Evolutionary conservation across 148 eudicot species (phyloP).

Genomic region (Spergularia bocconei): DNA sequence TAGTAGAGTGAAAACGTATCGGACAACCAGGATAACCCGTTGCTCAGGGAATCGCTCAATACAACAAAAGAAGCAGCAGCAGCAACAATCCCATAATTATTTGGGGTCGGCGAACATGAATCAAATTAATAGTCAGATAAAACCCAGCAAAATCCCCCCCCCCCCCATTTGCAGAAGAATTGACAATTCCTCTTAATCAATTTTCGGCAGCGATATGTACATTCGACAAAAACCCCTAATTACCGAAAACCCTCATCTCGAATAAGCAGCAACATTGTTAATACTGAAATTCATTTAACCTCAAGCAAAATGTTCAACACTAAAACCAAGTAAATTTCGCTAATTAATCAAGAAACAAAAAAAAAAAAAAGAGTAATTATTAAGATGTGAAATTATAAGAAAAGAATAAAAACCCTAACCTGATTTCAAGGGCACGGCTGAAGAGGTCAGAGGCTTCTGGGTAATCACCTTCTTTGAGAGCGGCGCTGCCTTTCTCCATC

Average conservation of each 20-base stretch:
- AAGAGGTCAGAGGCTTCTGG: conserved; percentile 74
- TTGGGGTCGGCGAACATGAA: too few species aligned
- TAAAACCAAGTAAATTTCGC: neutral
- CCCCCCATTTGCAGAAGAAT: neutral
- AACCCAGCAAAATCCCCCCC: neutral
- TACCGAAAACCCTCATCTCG: neutral
- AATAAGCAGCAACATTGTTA: neutral
- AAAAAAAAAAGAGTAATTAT: neutral
- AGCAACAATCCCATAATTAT: too few species aligned
- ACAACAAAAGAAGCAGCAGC: too few species aligned
- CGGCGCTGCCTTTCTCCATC: conserved; percentile 52
- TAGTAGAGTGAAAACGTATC: too few species aligned
- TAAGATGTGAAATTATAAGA: neutral
- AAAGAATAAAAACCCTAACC: conserved; percentile 54
- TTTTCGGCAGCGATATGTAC: neutral
- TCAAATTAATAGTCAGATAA: too few species aligned
- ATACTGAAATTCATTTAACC: neutral
- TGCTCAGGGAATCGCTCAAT: too few species aligned
- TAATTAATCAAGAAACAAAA: neutral
- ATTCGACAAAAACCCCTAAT: neutral
- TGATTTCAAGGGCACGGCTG: conserved; percentile 96
- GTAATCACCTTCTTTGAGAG: conserved; percentile 56
- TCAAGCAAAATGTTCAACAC: neutral
- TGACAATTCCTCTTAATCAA: neutral
- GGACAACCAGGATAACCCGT: too few species aligned